Evolutionary conservation across 1,139 yeast genomes (phyloP), one percentile per base, ranked within the genome.

Genomic region (Ashbya aceris): DNA sequence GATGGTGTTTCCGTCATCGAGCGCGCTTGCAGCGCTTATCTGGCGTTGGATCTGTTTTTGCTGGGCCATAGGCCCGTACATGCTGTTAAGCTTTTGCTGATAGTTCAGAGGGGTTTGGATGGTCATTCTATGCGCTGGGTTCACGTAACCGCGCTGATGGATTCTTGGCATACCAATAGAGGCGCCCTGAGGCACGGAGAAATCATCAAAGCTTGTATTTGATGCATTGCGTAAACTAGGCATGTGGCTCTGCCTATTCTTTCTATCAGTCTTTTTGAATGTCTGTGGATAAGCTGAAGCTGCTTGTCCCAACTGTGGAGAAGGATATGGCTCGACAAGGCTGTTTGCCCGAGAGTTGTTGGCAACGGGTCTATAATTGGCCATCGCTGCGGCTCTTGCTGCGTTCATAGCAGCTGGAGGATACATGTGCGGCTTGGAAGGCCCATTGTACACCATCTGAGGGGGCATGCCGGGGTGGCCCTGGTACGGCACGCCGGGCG

Each of bases 191-290:
- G 51, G 42, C 36, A 51, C 43, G 14, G 50, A 44, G 39, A 41
- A 51, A 30, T 49, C 51, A 27, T 43, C 42, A 36, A 54, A 44
- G n/a, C 48, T 50, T 14, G 54, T 41, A 40, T 54, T 58, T 1
- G 64, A 60, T 4, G 64, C 62, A 44, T 52, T 55, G 9, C 64
- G 60, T 17, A 61, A 39, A 20, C 46, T 48, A 13, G 58, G 56
- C 60, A 60, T 53, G 36, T 56, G 55, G 39, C 63, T 60, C 27
- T 49, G 46, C 50, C 65, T 58, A 38, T 60, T 60, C 43, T 61
- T 61, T 40, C 65, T 58, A 42, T 64, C 60, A 2, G 64, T 58
- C 23, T 62, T 60, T 44, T 60, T 60, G 40, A 60, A 50, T 8
- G 54, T 48, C 39, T 58, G 56, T 11, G 49, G 45, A 17, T 52